A percentile compares a stretch with the other conserved stretches of the same genome.
Conservation (phyloP, 78 protist species). For the Protostelium mycophagum region DNA sequence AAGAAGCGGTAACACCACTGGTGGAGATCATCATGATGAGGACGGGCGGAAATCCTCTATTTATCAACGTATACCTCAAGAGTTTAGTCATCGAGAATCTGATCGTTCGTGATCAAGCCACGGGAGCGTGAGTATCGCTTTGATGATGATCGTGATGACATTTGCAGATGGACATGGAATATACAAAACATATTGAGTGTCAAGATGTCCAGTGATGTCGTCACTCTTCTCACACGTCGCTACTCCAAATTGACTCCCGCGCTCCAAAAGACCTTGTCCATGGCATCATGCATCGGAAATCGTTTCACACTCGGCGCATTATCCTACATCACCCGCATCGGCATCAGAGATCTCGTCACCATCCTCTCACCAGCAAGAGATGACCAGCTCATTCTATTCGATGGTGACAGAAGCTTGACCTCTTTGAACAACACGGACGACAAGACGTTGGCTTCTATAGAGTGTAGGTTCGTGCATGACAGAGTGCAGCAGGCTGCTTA, state of each 20-base stretch:
- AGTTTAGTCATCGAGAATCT: not conserved
- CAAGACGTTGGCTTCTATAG: not conserved
- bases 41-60: not conserved
- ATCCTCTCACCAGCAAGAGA: not conserved
- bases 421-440: not conserved
- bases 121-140: not conserved
- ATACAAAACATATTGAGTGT: not conserved
- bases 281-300: not conserved
- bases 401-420: too few species aligned
- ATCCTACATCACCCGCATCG: not conserved
- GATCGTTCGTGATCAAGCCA: not conserved
- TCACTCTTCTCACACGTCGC: not conserved
- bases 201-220: not conserved
- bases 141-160: not conserved
- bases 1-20: not conserved
- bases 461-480: not conserved
- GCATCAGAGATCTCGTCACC: not conserved
- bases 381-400: not conserved
- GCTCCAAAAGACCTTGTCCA: not conserved
- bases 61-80: not conserved
- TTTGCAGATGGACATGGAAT: not conserved
- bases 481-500: not conserved
- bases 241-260: not conserved
- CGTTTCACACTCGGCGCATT: not conserved
- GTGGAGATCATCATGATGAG: not conserved